These are phyloP conservation scores for Claviceps maximensis DNA, from an alignment of 2,329 filamentous ascomycete genomes.

Conservation along the genomic window DNA sequence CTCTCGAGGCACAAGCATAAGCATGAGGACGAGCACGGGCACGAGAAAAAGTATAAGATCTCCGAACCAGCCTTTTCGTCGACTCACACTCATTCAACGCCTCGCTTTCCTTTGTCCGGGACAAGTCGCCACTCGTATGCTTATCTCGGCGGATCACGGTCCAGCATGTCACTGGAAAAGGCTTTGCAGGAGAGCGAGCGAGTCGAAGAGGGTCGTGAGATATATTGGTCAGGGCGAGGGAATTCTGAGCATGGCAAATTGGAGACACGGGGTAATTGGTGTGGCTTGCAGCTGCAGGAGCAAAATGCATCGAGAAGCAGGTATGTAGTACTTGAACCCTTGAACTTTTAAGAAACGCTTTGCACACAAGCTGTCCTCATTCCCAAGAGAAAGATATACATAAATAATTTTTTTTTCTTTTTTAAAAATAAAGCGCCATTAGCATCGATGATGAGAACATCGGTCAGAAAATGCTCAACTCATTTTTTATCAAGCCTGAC, in stretches of 20 bases:
- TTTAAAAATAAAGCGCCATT: background rate
- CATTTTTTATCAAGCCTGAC: background rate
- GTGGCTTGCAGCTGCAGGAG: background rate
- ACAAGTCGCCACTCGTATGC: constrained; percentile 1
- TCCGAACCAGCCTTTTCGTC: background rate
- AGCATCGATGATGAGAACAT: background rate
- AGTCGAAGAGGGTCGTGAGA: background rate
- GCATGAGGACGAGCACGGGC: background rate
- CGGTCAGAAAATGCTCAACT: background rate
- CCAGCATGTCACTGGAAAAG: background rate
- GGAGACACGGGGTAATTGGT: background rate
- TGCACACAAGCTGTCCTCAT: background rate
- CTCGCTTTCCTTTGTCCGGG: background rate
- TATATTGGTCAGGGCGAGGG: background rate
- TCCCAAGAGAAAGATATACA: background rate
- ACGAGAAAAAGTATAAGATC: background rate
- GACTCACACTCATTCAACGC: background rate
- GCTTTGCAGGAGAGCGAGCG: background rate
- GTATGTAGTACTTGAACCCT: background rate
- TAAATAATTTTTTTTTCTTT: too few species aligned
- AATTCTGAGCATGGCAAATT: background rate
- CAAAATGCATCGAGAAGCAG: background rate
- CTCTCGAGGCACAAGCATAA: constrained; percentile 1
- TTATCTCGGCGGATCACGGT: constrained; percentile 3
- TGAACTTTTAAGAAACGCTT: background rate